phyloP scores from a whole-genome alignment of 78 protist genomes.

The Creolimax fragrantissima region DNA sequence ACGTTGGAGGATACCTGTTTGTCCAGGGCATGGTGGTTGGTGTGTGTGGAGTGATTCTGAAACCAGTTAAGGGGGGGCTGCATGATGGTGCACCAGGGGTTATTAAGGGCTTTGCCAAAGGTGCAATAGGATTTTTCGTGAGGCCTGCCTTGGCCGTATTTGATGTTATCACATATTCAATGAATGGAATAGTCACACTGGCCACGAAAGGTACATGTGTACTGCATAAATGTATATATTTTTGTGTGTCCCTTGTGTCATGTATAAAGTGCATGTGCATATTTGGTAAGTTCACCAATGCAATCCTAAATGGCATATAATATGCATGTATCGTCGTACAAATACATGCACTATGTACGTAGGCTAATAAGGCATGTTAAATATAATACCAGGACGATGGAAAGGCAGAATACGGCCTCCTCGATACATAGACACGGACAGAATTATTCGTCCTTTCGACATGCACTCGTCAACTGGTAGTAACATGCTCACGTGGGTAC shows the following conservation, averaged over 20 bases:
- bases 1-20: background rate
- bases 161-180: background rate
- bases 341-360: too few relatives aligned
- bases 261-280: too few relatives aligned
- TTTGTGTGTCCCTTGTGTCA: too few relatives aligned
- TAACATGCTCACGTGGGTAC: background rate
- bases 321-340: too few relatives aligned
- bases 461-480: background rate
- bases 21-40: background rate
- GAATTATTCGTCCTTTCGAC: background rate
- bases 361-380: too few relatives aligned
- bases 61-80: conserved; percentile 5
- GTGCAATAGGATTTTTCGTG: background rate
- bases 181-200: background rate
- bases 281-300: too few relatives aligned
- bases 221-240: too few relatives aligned
- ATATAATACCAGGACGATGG: background rate
- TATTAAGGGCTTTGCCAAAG: conserved; percentile 1
- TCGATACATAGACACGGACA: background rate
- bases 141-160: background rate
- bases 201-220: background rate
- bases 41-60: background rate
- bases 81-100: background rate
- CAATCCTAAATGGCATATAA: too few relatives aligned
- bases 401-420: background rate